phyloP scores from a whole-genome alignment of 78 protist genomes.

The Dictyostelium brefeldianum region DNA sequence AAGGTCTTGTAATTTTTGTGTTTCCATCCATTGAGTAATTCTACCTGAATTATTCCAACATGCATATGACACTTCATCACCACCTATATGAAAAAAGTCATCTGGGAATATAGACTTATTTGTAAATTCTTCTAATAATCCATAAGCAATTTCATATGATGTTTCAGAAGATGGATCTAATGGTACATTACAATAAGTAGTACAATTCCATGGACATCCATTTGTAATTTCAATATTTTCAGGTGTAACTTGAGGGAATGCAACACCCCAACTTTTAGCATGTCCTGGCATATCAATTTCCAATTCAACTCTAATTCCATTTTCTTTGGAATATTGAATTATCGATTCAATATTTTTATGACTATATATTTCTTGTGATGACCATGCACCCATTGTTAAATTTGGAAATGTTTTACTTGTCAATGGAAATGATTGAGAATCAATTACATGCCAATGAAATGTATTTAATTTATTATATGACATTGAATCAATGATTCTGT shows the following conservation, averaged over 20 bases:
- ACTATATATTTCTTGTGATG: neutral
- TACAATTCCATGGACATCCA: neutral
- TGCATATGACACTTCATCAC: constrained; percentile 32
- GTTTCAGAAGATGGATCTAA: constrained; percentile 21
- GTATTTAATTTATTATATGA: constrained; percentile 21
- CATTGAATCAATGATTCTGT: constrained; percentile 16
- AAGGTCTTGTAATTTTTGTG: neutral
- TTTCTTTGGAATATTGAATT: neutral
- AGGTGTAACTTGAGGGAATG: neutral
- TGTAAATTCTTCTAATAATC: neutral
- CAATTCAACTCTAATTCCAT: constrained; percentile 27
- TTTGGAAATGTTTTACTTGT: constrained; percentile 33
- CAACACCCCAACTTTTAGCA: constrained; percentile 62
- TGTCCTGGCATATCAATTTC: constrained; percentile 75
- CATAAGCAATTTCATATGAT: neutral
- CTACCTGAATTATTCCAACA: constrained; percentile 35
- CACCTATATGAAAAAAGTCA: constrained; percentile 54
- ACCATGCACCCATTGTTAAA: constrained; percentile 63
- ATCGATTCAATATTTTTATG: neutral
- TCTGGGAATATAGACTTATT: neutral
- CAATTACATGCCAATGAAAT: constrained; percentile 63
- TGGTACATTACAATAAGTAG: constrained; percentile 13
- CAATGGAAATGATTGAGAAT: constrained; percentile 52
- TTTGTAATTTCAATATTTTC: neutral
- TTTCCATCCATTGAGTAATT: neutral